phyloP scores from a whole-genome alignment of 176 grass and related monocot species.

The Ensete glaucum region DNA sequence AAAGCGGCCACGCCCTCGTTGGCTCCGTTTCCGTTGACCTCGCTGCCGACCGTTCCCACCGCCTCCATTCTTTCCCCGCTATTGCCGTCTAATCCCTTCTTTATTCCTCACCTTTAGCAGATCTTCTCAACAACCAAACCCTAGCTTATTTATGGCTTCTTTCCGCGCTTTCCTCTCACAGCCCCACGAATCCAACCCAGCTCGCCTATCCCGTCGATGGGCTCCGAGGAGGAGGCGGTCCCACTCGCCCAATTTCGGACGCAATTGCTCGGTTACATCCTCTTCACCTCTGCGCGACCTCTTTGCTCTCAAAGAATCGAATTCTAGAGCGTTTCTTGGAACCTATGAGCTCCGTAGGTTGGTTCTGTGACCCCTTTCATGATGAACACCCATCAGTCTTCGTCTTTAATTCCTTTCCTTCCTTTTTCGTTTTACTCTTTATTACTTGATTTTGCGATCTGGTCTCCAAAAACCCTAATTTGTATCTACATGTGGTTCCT shows the following conservation, averaged over 20 bases:
- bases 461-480: no score
- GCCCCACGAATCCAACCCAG: slow-evolving; percentile 14
- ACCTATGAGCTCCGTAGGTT: neutral
- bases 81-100: neutral
- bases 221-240: neutral
- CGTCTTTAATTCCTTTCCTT: neutral
- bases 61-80: no score
- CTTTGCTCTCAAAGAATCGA: neutral
- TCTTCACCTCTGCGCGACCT: neutral
- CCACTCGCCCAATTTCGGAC: neutral
- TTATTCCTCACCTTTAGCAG: slow-evolving; percentile 33
- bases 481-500: no score
- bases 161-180: slow-evolving; percentile 8
- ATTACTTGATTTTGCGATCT: no score
- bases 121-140: slow-evolving; percentile 3
- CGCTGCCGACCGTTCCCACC: neutral
- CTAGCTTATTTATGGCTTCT: neutral
- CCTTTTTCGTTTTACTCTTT: neutral
- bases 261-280: neutral
- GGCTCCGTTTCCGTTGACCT: neutral
- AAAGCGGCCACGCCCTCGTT: no score
- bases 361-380: neutral
- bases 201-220: neutral
- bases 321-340: neutral
- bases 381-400: neutral